A percentile compares a stretch with the other conserved stretches of the same genome.
These are phyloP conservation scores for Diutina pseudorugosa DNA, from an alignment of 1,139 yeast species.

Conservation along the genomic window DNA sequence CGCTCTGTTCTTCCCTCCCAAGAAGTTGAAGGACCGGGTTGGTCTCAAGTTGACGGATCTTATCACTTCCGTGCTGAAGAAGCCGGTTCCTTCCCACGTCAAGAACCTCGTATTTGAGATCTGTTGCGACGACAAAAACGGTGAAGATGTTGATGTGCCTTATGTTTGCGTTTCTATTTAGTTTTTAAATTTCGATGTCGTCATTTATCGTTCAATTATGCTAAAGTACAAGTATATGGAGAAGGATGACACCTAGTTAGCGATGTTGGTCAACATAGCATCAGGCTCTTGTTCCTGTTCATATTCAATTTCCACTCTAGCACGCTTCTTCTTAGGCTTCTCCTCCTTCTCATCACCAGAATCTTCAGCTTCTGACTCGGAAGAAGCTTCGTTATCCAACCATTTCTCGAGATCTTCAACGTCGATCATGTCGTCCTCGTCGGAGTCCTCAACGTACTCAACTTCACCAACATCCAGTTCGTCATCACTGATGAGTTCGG, in stretches of 20 bases:
- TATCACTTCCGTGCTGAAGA: conserved; percentile 73
- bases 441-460: conserved; percentile 74
- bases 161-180: conserved; percentile 47
- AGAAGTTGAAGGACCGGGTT: conserved; percentile 73
- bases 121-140: conserved; percentile 84
- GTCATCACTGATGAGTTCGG: conserved; percentile 51
- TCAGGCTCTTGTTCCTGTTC: conserved; percentile 45
- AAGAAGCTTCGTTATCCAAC: conserved; percentile 44
- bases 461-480: conserved; percentile 68
- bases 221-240: not conserved
- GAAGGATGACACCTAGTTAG: conserved; percentile 9
- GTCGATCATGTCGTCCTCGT: conserved; percentile 67
- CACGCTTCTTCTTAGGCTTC: conserved; percentile 39
- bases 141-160: conserved; percentile 95
- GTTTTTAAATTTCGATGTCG: not conserved
- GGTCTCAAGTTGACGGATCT: conserved; percentile 56
- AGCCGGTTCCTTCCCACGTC: conserved; percentile 65
- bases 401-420: conserved; percentile 86
- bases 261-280: conserved; percentile 16
- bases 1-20: conserved; percentile 90
- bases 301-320: conserved; percentile 74
- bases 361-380: conserved; percentile 19
- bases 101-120: conserved; percentile 76
- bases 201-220: not conserved
- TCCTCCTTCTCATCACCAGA: conserved; percentile 13